A percentile compares a stretch with the other conserved stretches of the same genome.
Conservation (phyloP, 495 filamentous ascomycete genomes). For the Aspergillus sclerotioniger region DNA sequence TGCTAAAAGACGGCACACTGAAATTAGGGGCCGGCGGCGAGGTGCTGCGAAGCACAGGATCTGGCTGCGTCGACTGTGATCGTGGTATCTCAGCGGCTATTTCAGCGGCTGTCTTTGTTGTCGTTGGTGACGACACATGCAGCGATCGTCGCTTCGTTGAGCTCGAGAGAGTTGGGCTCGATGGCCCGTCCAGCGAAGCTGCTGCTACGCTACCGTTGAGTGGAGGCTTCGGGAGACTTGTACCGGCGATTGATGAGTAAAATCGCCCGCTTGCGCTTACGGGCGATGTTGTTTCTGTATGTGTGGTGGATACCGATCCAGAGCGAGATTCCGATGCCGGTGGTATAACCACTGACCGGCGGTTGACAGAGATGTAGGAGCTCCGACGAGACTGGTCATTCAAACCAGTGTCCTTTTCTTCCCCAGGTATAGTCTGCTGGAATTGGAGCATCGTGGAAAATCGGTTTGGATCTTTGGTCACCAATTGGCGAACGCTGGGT, state of each 20-base stretch:
- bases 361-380: conserved; percentile 32
- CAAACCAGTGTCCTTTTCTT: conserved; percentile 30
- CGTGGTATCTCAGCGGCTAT: conserved; percentile 18
- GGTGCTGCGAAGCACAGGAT: conserved; percentile 30
- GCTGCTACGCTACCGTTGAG: conserved; percentile 6
- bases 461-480: conserved; percentile 55
- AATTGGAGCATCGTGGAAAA: conserved; percentile 62
- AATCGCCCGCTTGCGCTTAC: conserved; percentile 17
- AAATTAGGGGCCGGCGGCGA: conserved; percentile 50
- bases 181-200: conserved; percentile 18
- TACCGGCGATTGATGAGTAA: conserved; percentile 25
- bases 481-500: conserved; percentile 34
- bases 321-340: conserved; percentile 28
- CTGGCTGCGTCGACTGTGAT: conserved; percentile 30
- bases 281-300: conserved; percentile 27
- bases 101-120: conserved; percentile 11
- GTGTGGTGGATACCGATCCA: conserved; percentile 31
- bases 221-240: conserved; percentile 4
- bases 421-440: conserved; percentile 25
- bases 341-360: conserved; percentile 25
- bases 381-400: conserved; percentile 31
- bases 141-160: conserved; percentile 29
- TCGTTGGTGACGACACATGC: conserved; percentile 16
- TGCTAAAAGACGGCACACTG: conserved; percentile 51
- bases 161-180: conserved; percentile 27